Base-by-base conservation (phyloP, 768 basidiomycete genomes). In the Leccinum incarnatum region DNA sequence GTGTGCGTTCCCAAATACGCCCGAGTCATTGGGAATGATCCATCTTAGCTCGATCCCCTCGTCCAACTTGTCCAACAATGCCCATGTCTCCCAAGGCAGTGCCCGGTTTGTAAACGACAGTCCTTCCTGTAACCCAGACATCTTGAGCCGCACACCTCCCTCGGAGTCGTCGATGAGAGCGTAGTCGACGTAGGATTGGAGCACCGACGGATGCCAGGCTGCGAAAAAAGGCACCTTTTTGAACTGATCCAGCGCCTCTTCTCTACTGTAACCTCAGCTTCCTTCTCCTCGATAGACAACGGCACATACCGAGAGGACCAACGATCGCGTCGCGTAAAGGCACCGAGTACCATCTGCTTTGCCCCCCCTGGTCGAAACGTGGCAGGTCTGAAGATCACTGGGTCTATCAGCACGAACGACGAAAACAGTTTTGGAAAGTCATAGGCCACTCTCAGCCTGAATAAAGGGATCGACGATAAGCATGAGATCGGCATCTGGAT, bases 381-480 rank as follows among this genome's bases (percentile, higher is more conserved):
- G 4, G 19, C 17, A 23, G 76, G 69, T 34, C 65, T 69, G 1
- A 61, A 53, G 37, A 91, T 83, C 68, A 95, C 83, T 0, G 95
- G 92, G 69, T 97, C 95, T 27, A 94, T 72, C 23, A 95, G 79
- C 45, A 91, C 74, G 40, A 96, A 74, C 0, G 83, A 82, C 32
- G 84, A 78, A 75, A 93, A 95, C 7, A 95, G 75, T 1, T 75
- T 74, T 0, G 92, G 91, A 57, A 77, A 75, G 45, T 80, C 77
- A 25, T 86, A 64, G 2, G 90, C 88, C 1, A 85, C 90, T 40
- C 85, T 81, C n/a, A 82, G 88, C 91, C 62, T 11, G 23, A 21
- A 23, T 30, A 15, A 9, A 53, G 30, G 46, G 21, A 59, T 63
- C 19, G 59, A 40, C 37, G 21, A 36, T 15, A 32, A 30, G 49